Percentiles rank a stretch among this genome's conserved stretches.
Evolutionary conservation across 495 filamentous ascomycete species (phyloP).

Genomic region (Podospora appendiculata): DNA sequence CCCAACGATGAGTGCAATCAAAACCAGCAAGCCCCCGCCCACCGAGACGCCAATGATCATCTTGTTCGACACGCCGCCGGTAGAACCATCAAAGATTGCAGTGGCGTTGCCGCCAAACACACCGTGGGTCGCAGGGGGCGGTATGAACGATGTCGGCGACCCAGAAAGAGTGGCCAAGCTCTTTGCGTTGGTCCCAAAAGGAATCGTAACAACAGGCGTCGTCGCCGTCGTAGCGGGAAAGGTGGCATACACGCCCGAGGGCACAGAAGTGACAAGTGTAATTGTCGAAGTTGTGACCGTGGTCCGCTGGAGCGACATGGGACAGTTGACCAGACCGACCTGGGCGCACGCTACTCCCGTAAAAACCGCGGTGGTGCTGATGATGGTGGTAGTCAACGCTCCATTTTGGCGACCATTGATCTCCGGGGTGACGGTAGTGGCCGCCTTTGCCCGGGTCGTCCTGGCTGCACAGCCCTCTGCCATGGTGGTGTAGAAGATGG

Average conservation of each 20-base stretch:
- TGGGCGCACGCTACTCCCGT: constrained; percentile 33
- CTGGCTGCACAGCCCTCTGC: constrained; percentile 36
- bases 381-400: constrained; percentile 12
- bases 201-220: background rate
- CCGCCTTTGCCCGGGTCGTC: background rate
- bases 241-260: constrained; percentile 25
- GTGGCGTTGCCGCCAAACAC: background rate
- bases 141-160: background rate
- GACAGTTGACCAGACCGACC: constrained; percentile 37
- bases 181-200: constrained; percentile 1
- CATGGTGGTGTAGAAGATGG: constrained; percentile 47
- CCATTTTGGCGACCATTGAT: background rate
- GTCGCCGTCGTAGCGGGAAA: constrained; percentile 24
- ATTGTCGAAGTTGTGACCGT: constrained; percentile 20
- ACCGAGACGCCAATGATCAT: background rate
- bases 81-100: background rate
- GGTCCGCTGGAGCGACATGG: constrained; percentile 35
- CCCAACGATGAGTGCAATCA: background rate
- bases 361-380: constrained; percentile 24
- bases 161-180: background rate
- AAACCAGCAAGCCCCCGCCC: background rate
- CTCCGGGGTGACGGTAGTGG: background rate
- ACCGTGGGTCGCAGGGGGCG: background rate
- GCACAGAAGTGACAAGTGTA: constrained; percentile 28
- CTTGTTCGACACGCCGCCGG: background rate